phyloP scores from a whole-genome alignment of 805 yeast genomes.

The Blastobotrys americana region DNA sequence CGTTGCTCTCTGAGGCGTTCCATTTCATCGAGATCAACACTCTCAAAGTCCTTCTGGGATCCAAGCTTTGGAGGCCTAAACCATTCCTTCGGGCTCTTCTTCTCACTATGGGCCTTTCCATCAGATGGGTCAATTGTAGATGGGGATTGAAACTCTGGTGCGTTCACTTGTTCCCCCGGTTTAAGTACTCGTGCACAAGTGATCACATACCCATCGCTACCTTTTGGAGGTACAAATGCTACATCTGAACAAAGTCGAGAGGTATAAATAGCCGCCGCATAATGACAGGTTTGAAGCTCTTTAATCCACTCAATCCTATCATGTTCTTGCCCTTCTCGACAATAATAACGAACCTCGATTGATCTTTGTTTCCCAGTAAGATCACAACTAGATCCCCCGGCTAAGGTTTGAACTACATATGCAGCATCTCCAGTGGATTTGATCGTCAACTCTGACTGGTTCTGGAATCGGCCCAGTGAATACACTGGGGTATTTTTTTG shows the following conservation, averaged over 20 bases:
- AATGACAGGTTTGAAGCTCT: conserved; percentile 53
- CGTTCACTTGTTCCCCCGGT: conserved; percentile 7
- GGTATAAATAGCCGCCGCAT: conserved; percentile 44
- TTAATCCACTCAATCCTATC: conserved; percentile 35
- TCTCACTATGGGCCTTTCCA: conserved; percentile 3
- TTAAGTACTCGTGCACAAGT: conserved; percentile 17
- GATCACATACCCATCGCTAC: conserved; percentile 24
- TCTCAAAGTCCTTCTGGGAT: not conserved
- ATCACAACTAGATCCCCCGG: conserved; percentile 54
- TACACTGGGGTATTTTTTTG: conserved; percentile 20
- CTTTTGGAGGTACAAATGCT: conserved; percentile 30
- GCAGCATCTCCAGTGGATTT: conserved; percentile 20
- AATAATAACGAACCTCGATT: conserved; percentile 49
- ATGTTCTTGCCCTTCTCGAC: conserved; percentile 36
- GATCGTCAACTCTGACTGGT: conserved; percentile 7
- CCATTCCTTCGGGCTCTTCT: no score
- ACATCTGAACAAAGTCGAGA: conserved; percentile 43
- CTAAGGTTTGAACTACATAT: conserved; percentile 34
- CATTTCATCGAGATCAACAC: not conserved
- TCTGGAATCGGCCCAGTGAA: conserved; percentile 27
- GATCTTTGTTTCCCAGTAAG: conserved; percentile 46
- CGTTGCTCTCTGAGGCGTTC: not conserved
- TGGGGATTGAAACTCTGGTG: not conserved
- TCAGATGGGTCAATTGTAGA: not conserved
- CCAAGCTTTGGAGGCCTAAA: conserved; percentile 4